Base-by-base conservation (phyloP, 306 rosid species). In the Acmispon strigosus region DNA sequence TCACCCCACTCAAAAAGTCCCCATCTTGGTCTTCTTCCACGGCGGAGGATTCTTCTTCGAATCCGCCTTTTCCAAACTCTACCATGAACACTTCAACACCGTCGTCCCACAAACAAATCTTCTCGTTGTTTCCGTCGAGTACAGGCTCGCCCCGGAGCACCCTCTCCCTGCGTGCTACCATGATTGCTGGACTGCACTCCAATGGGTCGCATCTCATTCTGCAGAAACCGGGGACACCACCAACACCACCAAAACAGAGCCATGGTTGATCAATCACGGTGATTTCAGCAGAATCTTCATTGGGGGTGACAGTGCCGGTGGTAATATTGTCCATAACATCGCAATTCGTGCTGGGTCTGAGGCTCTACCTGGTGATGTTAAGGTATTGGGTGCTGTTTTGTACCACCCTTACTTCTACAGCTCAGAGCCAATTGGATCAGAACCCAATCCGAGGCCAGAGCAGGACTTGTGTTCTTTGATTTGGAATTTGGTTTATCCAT, bases 281-380 rank as follows among this genome's bases (percentile, higher is more conserved):
- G 73, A 85, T 45, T 62, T 57, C 7, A 17, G 19, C 10, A 59
- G 73, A 17, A 0, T 88, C 6, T 85, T 64, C 72, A 56, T 88
- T 0, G 90, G 90, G 0, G 90, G 93, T 10, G 93, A 88, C 1
- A 85, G 88, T 60, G 82, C 90, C 3, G 93, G 90, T 20, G 86
- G 74, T 22, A 84, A 84, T 24, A 84, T 84, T 13, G 88, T 18
- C 2, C 90, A 88, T 48, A 88, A 83, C 56, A 49, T 81, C 0
- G 79, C 80, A 2, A 76, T 83, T 77, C 78, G 80, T 51, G 81
- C 72, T 16, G 88, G 85, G 2, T 43, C 15, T 3, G 88, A 87
- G 32, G 36, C 53, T 51, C 74, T 85, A 66, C 74, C 69, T 49
- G 50, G 69, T 32, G 82, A 63, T 16, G 63, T 81, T 2, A 70